These are phyloP conservation scores for Picea abies DNA, from an alignment of 83 land plant species.

Conservation along the genomic window DNA sequence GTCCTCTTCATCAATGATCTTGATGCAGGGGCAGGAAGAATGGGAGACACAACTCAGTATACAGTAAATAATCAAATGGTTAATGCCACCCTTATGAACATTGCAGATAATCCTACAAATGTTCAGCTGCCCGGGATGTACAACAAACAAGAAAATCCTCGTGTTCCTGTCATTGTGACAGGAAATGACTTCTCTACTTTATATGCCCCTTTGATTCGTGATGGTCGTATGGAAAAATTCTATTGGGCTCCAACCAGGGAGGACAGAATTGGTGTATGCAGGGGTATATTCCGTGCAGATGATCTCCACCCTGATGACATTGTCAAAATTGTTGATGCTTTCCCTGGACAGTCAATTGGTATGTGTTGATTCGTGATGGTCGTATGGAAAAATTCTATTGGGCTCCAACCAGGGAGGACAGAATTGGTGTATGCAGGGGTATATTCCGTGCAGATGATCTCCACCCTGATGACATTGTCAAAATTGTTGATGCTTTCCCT, in stretches of 20 bases:
- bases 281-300: slow-evolving; percentile 83
- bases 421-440: slow-evolving; percentile 92
- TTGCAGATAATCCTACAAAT: slow-evolving; percentile 57
- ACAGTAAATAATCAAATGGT: slow-evolving; percentile 64
- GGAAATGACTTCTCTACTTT: slow-evolving; percentile 94
- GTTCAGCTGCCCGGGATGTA: slow-evolving; percentile 96
- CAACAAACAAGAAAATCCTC: slow-evolving; percentile 88
- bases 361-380: slow-evolving; percentile 27
- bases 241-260: slow-evolving; percentile 97
- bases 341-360: slow-evolving; percentile 99
- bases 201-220: slow-evolving; percentile 73
- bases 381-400: slow-evolving; percentile 87
- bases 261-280: slow-evolving; percentile 93
- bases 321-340: slow-evolving; percentile 83
- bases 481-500: slow-evolving; percentile 92
- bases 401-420: slow-evolving; percentile 94
- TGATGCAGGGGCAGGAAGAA: slow-evolving; percentile 56
- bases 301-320: slow-evolving; percentile 56
- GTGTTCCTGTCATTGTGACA: slow-evolving; percentile 80
- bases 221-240: slow-evolving; percentile 63
- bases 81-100: slow-evolving; percentile 61
- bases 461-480: slow-evolving; percentile 54
- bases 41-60: slow-evolving; percentile 62
- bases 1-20: slow-evolving; percentile 56
- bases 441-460: slow-evolving; percentile 83